These are phyloP conservation scores for Takashimella koratensis DNA, from an alignment of 1,284 basidiomycete genomes.

Conservation along the genomic window DNA sequence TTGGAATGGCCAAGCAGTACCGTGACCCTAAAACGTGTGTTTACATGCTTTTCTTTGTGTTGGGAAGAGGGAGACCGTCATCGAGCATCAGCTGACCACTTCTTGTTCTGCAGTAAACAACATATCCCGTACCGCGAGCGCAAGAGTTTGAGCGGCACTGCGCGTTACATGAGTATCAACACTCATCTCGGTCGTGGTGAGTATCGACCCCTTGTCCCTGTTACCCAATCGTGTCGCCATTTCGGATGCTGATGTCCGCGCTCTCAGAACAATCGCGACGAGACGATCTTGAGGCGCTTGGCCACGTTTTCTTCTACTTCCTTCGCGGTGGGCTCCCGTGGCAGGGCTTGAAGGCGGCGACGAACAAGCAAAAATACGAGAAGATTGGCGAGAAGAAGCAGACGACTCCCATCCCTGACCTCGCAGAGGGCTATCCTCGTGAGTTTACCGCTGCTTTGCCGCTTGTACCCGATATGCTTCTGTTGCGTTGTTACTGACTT, in stretches of 20 bases:
- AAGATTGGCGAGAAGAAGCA: constrained; percentile 99
- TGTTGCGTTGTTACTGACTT: background rate
- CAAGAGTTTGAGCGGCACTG: constrained; percentile 83
- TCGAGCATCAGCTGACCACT: constrained; percentile 2
- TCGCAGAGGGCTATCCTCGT: constrained; percentile 90
- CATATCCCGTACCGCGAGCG: constrained; percentile 95
- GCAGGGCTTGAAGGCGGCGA: constrained; percentile 95
- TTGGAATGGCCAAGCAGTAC: constrained; percentile 98
- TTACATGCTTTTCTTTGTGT: background rate
- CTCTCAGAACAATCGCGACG: constrained; percentile 80
- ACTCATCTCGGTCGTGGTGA: constrained; percentile 86
- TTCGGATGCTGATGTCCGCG: background rate
- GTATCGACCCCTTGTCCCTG: no score
- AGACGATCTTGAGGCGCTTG: constrained; percentile 90
- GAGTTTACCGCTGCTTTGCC: constrained; percentile 49
- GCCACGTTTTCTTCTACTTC: constrained; percentile 98
- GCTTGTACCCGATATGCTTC: background rate
- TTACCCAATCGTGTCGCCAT: background rate
- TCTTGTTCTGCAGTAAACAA: constrained; percentile 63
- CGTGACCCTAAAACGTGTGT: constrained; percentile 80
- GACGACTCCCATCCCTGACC: constrained; percentile 88
- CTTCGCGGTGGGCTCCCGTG: constrained; percentile 86
- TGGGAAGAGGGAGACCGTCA: no score
- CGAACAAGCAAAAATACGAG: constrained; percentile 98
- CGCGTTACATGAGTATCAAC: constrained; percentile 96